A percentile compares a stretch with the other conserved stretches of the same genome.
Evolutionary conservation across 1,284 basidiomycete genomes (phyloP).

Genomic region (Apiotrichum mycotoxinovorans): DNA sequence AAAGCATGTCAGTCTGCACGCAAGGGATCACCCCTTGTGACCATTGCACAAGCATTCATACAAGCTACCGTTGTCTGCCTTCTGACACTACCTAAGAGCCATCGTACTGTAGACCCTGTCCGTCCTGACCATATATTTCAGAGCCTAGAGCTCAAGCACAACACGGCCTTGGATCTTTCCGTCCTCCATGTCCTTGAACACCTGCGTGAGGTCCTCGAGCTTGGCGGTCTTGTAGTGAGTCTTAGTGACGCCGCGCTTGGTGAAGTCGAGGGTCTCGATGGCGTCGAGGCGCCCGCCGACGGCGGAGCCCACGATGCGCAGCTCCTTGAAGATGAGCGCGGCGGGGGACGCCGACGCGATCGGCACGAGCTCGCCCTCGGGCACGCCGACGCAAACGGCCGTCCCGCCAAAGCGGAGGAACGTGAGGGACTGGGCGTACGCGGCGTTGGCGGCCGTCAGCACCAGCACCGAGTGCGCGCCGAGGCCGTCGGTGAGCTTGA

Average conservation of each 20-base stretch:
- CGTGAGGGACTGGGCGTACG: conserved; percentile 66
- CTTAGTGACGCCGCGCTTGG: conserved; percentile 9
- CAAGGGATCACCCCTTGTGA: too few relatives aligned
- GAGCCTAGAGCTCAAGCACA: conserved; percentile 9
- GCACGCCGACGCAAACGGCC: conserved; percentile 71
- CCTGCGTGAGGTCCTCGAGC: conserved; percentile 12
- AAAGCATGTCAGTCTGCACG: too few relatives aligned
- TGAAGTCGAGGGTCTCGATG: conserved; percentile 20
- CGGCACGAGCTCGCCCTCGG: conserved; percentile 45
- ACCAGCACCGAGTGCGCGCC: conserved; percentile 73
- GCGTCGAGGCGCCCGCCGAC: conserved; percentile 12
- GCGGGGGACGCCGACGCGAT: conserved; percentile 6
- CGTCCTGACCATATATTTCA: background rate
- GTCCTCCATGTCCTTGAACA: conserved; percentile 16
- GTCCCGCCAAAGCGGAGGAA: conserved; percentile 62
- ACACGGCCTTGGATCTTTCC: conserved; percentile 19
- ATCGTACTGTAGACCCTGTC: too few relatives aligned
- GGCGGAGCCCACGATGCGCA: conserved; percentile 10
- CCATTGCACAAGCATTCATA: too few relatives aligned
- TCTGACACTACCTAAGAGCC: too few relatives aligned
- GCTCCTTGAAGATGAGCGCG: conserved; percentile 14
- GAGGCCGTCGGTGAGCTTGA: conserved; percentile 55
- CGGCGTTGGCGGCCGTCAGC: conserved; percentile 54
- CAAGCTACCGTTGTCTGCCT: too few relatives aligned
- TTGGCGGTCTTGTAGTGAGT: conserved; percentile 13